phyloP scores from a whole-genome alignment of 129 eudicot genomes.

The Solidago caesia region DNA sequence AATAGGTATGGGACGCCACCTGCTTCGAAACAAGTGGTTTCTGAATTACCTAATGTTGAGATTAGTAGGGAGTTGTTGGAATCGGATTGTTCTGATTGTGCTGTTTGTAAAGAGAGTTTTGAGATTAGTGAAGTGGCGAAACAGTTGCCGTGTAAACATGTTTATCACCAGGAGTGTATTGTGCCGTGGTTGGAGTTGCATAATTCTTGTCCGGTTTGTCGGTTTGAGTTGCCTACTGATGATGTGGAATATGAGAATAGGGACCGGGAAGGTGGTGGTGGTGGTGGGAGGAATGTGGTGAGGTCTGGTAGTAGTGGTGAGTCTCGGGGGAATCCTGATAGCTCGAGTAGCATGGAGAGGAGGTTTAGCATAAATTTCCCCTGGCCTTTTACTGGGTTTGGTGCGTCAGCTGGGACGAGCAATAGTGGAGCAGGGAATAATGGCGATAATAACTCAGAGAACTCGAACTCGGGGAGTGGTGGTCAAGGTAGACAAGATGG shows the following conservation, averaged over 20 bases:
- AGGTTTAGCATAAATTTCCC: slow-evolving; percentile 74
- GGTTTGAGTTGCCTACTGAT: slow-evolving; percentile 84
- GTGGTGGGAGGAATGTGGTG: slow-evolving; percentile 10
- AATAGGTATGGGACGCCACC: slow-evolving; percentile 90
- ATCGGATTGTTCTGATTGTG: slow-evolving; percentile 64
- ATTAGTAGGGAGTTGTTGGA: slow-evolving; percentile 50
- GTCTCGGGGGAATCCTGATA: slow-evolving; percentile 34
- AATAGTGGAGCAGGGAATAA: slow-evolving; percentile 38
- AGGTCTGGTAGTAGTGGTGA: slow-evolving; percentile 20
- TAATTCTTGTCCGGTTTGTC: slow-evolving; percentile 80
- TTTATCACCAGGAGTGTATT: slow-evolving; percentile 69
- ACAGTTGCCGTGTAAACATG: slow-evolving; percentile 78
- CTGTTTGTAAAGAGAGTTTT: slow-evolving; percentile 74
- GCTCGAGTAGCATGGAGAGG: slow-evolving; percentile 56
- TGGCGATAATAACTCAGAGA: no score
- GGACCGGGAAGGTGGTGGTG: slow-evolving; percentile 25
- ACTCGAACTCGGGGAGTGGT: slow-evolving; percentile 31
- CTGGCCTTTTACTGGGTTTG: slow-evolving; percentile 48
- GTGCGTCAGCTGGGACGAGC: slow-evolving; percentile 59
- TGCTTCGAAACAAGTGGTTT: slow-evolving; percentile 58
- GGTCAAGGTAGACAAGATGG: slow-evolving; percentile 62
- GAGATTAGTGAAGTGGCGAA: slow-evolving; percentile 48
- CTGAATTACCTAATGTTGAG: slow-evolving; percentile 52
- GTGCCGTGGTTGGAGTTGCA: slow-evolving; percentile 82
- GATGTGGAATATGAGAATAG: slow-evolving; percentile 74